Conservation (phyloP, 108 stramenopile genomes). For the Epithemia pelagica region DNA sequence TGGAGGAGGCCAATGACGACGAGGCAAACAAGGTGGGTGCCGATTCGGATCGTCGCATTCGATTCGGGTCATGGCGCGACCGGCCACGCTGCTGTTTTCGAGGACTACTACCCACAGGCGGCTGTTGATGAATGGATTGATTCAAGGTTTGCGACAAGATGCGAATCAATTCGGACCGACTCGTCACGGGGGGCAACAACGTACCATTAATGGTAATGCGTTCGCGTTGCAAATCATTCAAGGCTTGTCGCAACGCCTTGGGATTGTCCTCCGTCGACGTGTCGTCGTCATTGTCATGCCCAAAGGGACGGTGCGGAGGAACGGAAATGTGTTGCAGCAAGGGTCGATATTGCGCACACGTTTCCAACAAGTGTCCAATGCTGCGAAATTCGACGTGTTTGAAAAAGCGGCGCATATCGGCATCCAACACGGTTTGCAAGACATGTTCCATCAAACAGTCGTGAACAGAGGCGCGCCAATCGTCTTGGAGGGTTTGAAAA, state of each 20-base stretch:
- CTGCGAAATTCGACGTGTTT: slow-evolving; percentile 68
- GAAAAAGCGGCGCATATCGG: slow-evolving; percentile 54
- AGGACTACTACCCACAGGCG: not conserved
- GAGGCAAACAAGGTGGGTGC: not conserved
- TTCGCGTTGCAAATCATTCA: slow-evolving; percentile 75
- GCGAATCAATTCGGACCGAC: slow-evolving; percentile 54
- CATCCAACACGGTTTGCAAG: slow-evolving; percentile 44
- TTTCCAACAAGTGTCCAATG: slow-evolving; percentile 79
- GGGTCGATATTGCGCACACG: slow-evolving; percentile 54
- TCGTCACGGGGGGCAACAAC: slow-evolving; percentile 65
- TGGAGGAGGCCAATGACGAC: not conserved
- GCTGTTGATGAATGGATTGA: slow-evolving; percentile 10
- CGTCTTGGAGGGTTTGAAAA: slow-evolving; percentile 52
- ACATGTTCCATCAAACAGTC: slow-evolving; percentile 72
- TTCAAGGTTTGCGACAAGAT: slow-evolving; percentile 57
- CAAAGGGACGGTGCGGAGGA: slow-evolving; percentile 20
- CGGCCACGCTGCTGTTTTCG: not conserved
- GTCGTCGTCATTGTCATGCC: not conserved
- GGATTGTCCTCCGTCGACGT: slow-evolving; percentile 19
- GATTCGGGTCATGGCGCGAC: not conserved
- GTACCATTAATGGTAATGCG: slow-evolving; percentile 82
- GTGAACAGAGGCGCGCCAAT: slow-evolving; percentile 42
- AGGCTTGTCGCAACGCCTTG: slow-evolving; percentile 57
- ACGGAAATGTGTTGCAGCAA: slow-evolving; percentile 65
- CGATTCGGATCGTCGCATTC: not conserved